Conservation (phyloP, 164 flowering plant species). For the Vitis labrusca region DNA sequence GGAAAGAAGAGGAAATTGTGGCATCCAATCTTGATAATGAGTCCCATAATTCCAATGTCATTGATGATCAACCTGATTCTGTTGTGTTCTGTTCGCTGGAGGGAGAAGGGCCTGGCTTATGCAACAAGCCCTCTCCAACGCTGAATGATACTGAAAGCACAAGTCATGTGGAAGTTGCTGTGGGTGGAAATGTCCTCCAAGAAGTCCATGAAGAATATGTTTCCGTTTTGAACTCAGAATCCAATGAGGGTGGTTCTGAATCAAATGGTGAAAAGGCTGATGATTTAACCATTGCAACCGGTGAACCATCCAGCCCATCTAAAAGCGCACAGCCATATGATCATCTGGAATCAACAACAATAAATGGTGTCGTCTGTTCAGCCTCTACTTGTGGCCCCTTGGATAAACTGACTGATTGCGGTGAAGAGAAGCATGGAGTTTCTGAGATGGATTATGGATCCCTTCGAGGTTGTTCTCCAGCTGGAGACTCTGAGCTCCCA, state of each 20-base stretch:
- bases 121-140: background rate
- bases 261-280: background rate
- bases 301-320: no score
- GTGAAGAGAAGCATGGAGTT: conserved; percentile 1
- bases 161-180: background rate
- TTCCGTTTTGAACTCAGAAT: no score
- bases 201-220: background rate
- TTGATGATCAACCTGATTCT: background rate
- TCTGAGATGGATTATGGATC: conserved; percentile 1
- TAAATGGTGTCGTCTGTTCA: background rate
- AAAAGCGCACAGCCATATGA: no score
- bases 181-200: background rate
- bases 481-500: background rate
- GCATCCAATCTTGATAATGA: background rate
- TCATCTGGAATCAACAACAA: no score
- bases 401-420: background rate
- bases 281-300: no score
- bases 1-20: background rate
- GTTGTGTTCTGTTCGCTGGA: background rate
- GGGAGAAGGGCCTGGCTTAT: background rate
- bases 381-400: conserved; percentile 5
- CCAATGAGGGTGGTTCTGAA: background rate
- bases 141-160: background rate
- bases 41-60: background rate
- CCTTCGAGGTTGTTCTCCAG: background rate